These are phyloP conservation scores for Antrodiella citrinella DNA, from an alignment of 768 basidiomycete species.

Conservation along the genomic window DNA sequence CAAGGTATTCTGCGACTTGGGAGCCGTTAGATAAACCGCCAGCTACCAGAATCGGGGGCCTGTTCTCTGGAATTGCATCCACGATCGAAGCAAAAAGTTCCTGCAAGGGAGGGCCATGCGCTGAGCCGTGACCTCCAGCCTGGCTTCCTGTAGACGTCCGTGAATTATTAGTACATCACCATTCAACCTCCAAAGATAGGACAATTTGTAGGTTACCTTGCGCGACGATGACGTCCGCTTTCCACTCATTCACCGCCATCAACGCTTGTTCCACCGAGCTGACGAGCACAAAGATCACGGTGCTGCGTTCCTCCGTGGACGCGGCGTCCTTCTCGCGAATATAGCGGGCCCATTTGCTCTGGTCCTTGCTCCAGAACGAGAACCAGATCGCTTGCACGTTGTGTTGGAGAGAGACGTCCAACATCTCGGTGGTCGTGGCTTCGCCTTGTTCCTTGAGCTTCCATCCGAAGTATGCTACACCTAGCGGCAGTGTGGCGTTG, in stretches of 20 bases:
- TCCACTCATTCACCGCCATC: conserved; percentile 55
- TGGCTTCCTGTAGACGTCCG: conserved; percentile 50
- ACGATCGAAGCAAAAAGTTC: conserved; percentile 53
- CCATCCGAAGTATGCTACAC: conserved; percentile 73
- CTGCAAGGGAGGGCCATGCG: conserved; percentile 49
- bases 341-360: conserved; percentile 51
- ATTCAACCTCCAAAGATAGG: not conserved
- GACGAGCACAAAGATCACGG: conserved; percentile 60
- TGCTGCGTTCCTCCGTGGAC: conserved; percentile 23
- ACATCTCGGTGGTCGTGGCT: conserved; percentile 30
- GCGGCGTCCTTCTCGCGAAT: conserved; percentile 42
- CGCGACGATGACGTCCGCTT: conserved; percentile 65
- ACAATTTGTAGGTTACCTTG: too few species aligned
- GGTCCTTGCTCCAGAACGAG: conserved; percentile 48
- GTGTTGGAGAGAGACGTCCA: conserved; percentile 44
- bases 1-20: conserved; percentile 58
- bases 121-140: conserved; percentile 70
- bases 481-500: conserved; percentile 39
- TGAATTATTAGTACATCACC: not conserved
- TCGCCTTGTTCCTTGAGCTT: conserved; percentile 44
- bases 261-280: conserved; percentile 51
- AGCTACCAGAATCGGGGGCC: conserved; percentile 58
- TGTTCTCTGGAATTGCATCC: conserved; percentile 25
- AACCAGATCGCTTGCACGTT: conserved; percentile 67
- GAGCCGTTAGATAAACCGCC: conserved; percentile 63